These are phyloP conservation scores for Hortiboletus campestris DNA, from an alignment of 768 basidiomycete genomes.

Conservation along the genomic window DNA sequence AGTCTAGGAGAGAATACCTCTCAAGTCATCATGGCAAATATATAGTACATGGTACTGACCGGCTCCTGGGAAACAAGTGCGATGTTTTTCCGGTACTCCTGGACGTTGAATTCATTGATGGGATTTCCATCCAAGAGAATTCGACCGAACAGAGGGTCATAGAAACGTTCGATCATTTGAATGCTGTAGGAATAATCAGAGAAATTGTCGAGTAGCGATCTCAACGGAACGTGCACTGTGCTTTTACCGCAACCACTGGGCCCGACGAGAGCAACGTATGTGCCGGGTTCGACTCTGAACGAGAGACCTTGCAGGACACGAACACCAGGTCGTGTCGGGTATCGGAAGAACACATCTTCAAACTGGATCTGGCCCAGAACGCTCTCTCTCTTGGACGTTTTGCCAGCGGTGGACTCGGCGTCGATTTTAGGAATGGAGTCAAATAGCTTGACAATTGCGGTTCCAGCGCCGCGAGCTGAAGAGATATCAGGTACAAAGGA, in stretches of 20 bases:
- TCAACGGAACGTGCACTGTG: constrained; percentile 55
- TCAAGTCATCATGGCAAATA: constrained; percentile 1
- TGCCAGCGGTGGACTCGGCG: constrained; percentile 68
- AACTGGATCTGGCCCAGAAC: constrained; percentile 67
- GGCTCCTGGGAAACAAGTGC: constrained; percentile 92
- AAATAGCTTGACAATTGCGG: constrained; percentile 70
- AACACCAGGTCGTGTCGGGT: constrained; percentile 82
- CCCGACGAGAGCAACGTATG: constrained; percentile 79
- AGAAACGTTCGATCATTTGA: constrained; percentile 82
- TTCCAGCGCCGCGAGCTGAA: constrained; percentile 75
- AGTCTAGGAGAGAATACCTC: constrained; percentile 35
- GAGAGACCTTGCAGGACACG: constrained; percentile 80
- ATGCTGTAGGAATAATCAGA: constrained; percentile 43
- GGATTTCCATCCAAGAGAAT: constrained; percentile 73
- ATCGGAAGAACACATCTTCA: constrained; percentile 84
- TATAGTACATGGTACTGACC: constrained; percentile 14
- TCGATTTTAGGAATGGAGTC: constrained; percentile 80
- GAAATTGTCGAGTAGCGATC: not conserved
- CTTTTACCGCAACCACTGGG: constrained; percentile 81
- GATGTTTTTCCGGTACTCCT: constrained; percentile 85
- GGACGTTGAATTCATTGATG: constrained; percentile 74
- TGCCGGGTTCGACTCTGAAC: constrained; percentile 69
- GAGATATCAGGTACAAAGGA: constrained; percentile 87
- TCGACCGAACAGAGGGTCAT: constrained; percentile 72
- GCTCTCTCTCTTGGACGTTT: constrained; percentile 42